Evolutionary conservation across 306 rosid genomes (phyloP), one percentile per base, ranked within the genome.

Genomic region (Leucaena leucocephala): DNA sequence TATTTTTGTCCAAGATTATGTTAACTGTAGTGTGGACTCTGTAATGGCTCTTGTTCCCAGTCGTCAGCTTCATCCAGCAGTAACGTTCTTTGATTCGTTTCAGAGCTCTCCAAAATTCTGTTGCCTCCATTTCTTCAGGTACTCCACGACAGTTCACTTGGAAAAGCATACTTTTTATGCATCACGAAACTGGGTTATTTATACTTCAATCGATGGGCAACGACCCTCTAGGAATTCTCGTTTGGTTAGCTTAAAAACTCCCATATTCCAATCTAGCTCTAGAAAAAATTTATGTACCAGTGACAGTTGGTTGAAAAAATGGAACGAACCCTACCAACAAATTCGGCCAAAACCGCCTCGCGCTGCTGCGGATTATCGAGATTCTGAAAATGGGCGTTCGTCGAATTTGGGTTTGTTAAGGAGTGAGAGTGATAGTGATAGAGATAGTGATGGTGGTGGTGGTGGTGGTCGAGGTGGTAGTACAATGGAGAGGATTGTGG

Each of bases 401-500:
- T 71, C 89, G 40, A 76, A 85, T 43, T 85, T 55, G 8, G 83
- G 67, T 80, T 78, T 75, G 43, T 65, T 19, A 12, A 76, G 79
- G 64, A 79, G 85, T 64, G 87, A 81, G 54, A 79, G 83, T 58
- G 87, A 83, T 58, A 81, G 62, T 46, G 43, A 46, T 52, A 38
- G 38, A 75, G 69, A 68, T 46, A 74, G 81, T 33, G 72, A 22
- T 49, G 75, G 10, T 57, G 82, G 46, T 39, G 36, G 15, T 3
- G 21, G 11, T 70, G 80, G 82, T 15, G 49, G 62, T 21, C 7
- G 65, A 19, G 65, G 77, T 6, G 88, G 91, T 50, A 87, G 93
- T 79, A 95, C 97, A 57, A 90, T 95, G 99, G 92, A 90, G 81
- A 91, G 88, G 78, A 93, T 95, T 82, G 97, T 93, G 52, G 91